Base-by-base conservation (phyloP, 768 basidiomycete species). In the Suillus luteus region DNA sequence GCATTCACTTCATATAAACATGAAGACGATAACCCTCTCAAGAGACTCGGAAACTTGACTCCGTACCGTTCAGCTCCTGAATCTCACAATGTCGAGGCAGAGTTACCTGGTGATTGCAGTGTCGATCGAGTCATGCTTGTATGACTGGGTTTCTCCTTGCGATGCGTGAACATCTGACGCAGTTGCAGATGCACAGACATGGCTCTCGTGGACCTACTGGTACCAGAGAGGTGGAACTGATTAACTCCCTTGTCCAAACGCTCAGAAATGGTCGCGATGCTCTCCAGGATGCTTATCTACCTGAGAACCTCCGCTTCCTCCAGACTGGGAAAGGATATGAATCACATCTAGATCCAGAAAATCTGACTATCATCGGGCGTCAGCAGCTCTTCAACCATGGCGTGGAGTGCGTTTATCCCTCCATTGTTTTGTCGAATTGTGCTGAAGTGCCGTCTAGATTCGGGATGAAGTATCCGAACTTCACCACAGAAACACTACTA, bases 331-430 rank as follows among this genome's bases (percentile, higher is more conserved):
- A 75, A 19, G 78, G 76, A 24, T 80, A 79, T 65, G 68, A 70
- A 44, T 74, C 76, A 27, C 69, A 68, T 22, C 68, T 80, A 0
- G 73, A 74, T 14, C 69, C 73, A 57, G 71, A 79, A 64, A 73
- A 78, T 62, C 70, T 82, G 14, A 81, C 79, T 37, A 59, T 74
- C 11, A 66, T 75, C 15, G 81, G 79, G 2, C 71, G 80, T 12
- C 65, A 67, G 64, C 72, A 79, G 63, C 73, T 80, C 54, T 81
- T 82, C 69, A 59, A 78, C 43, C 78, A 79, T 48, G 80, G 80
- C 10, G 77, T 77, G 14, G 68, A 75, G 78, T 79, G 65, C 22
- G 75, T 41, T 7, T 8, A 43, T 43, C 51, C 44, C 22, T 31
- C 43, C 15, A 46, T 27, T 14, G 35, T 15, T n/a, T 35, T 27